phyloP scores from a whole-genome alignment of 805 yeast genomes.

The Scheffersomyces stipitis region DNA sequence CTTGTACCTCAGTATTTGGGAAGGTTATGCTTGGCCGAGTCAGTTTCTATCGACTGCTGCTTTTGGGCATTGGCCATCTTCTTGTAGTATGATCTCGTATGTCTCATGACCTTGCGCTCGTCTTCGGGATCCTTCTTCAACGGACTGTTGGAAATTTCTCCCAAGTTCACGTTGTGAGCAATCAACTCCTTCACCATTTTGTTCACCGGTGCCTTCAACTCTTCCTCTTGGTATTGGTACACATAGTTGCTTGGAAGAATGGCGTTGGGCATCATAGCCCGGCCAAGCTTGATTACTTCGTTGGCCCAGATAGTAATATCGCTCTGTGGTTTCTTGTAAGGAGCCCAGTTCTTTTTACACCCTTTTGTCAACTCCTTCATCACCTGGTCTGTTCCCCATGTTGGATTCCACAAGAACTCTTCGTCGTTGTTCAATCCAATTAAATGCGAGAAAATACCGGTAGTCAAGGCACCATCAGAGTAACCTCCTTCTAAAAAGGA shows the following conservation, averaged over 20 bases:
- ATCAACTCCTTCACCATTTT: constrained; percentile 34
- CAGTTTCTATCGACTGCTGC: neutral
- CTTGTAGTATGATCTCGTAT: constrained; percentile 39
- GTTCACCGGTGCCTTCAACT: constrained; percentile 14
- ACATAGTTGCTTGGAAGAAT: constrained; percentile 38
- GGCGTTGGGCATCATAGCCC: constrained; percentile 60
- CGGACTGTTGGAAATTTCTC: constrained; percentile 17
- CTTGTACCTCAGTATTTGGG: neutral
- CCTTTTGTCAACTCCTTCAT: constrained; percentile 68
- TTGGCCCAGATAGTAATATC: constrained; percentile 63
- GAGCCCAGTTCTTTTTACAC: constrained; percentile 65
- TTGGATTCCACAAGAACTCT: constrained; percentile 50
- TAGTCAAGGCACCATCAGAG: constrained; percentile 74
- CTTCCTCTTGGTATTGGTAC: constrained; percentile 23
- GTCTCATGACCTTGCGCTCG: constrained; percentile 29
- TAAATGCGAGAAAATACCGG: constrained; percentile 78
- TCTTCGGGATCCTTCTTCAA: constrained; percentile 27
- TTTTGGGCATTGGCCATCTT: constrained; percentile 12
- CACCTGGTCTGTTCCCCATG: constrained; percentile 64
- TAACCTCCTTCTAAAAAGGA: constrained; percentile 86
- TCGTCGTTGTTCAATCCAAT: constrained; percentile 60
- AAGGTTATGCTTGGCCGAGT: neutral
- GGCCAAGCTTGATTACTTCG: constrained; percentile 60
- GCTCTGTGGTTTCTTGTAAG: constrained; percentile 51
- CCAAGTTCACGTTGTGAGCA: constrained; percentile 9